Conservation (phyloP, 306 rosid species). For the Cicer cuneatum region DNA sequence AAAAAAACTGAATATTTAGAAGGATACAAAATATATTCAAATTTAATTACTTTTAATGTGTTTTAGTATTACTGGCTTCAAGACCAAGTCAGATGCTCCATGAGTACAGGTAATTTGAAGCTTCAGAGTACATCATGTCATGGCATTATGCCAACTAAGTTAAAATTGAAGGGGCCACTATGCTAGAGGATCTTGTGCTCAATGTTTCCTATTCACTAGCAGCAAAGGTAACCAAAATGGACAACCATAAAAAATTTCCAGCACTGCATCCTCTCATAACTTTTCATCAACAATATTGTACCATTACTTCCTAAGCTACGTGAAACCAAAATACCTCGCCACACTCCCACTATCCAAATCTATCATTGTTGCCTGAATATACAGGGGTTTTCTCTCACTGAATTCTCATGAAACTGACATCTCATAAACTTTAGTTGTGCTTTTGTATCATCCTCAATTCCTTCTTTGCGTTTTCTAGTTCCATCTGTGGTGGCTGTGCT, state of each 20-base stretch:
- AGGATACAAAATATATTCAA: background rate
- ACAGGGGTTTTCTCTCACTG: slow-evolving; percentile 50
- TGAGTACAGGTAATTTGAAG: slow-evolving; percentile 22
- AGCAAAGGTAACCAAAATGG: slow-evolving; percentile 18
- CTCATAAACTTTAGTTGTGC: slow-evolving; percentile 62
- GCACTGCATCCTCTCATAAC: background rate
- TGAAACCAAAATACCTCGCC: slow-evolving; percentile 39
- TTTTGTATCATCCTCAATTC: slow-evolving; percentile 52
- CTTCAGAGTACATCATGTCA: slow-evolving; percentile 18
- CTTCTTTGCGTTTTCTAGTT: slow-evolving; percentile 74
- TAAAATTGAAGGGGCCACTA: slow-evolving; percentile 6
- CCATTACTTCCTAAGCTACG: slow-evolving; percentile 35
- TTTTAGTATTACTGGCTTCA: slow-evolving; percentile 1
- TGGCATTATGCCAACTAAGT: slow-evolving; percentile 31
- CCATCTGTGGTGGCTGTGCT: slow-evolving; percentile 43
- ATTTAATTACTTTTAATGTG: background rate
- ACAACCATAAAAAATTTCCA: background rate
- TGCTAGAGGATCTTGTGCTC: background rate
- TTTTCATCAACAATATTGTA: slow-evolving; percentile 38
- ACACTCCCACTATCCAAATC: slow-evolving; percentile 41
- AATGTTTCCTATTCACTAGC: slow-evolving; percentile 17
- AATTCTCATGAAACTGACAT: slow-evolving; percentile 57
- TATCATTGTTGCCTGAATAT: slow-evolving; percentile 46
- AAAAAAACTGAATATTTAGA: background rate
- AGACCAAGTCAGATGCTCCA: background rate